Evolutionary conservation across 495 filamentous ascomycete species (phyloP).

Genomic region (Neurospora intermedia): DNA sequence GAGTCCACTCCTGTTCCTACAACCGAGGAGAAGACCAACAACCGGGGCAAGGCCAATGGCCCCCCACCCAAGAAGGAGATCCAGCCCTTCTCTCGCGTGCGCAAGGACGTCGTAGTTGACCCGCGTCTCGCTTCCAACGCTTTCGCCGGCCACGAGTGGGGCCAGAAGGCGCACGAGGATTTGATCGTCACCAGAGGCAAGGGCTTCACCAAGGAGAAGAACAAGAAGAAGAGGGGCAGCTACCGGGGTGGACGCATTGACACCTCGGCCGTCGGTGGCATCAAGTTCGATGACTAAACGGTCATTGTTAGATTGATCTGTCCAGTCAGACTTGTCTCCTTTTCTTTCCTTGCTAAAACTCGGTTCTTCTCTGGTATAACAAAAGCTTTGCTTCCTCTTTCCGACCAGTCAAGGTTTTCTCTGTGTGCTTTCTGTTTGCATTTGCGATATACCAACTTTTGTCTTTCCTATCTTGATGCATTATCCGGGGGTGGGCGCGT

Average conservation of each 20-base stretch:
- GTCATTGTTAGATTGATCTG: background rate
- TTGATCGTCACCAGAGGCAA: conserved; percentile 86
- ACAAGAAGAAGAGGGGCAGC: conserved; percentile 83
- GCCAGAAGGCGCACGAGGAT: conserved; percentile 75
- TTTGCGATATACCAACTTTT: background rate
- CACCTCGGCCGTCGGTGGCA: conserved; percentile 56
- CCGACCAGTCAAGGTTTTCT: background rate
- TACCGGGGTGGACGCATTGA: conserved; percentile 82
- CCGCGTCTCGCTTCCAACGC: conserved; percentile 53
- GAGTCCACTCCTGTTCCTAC: conserved; percentile 36
- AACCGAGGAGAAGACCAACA: conserved; percentile 32
- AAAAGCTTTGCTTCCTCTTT: background rate
- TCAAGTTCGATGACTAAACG: conserved; percentile 76
- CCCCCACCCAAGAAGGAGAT: conserved; percentile 42
- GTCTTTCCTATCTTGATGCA: background rate
- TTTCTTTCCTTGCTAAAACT: background rate
- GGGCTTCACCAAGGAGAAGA: conserved; percentile 99
- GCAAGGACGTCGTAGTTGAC: conserved; percentile 47
- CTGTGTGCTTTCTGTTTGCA: background rate
- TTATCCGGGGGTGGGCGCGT: background rate
- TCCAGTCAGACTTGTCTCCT: background rate
- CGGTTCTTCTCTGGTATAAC: background rate
- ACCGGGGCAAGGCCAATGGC: conserved; percentile 28
- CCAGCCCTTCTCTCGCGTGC: conserved; percentile 54
- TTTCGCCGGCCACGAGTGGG: conserved; percentile 78